phyloP scores from a whole-genome alignment of 2,329 filamentous ascomycete genomes.

The Fusarium floridanum region DNA sequence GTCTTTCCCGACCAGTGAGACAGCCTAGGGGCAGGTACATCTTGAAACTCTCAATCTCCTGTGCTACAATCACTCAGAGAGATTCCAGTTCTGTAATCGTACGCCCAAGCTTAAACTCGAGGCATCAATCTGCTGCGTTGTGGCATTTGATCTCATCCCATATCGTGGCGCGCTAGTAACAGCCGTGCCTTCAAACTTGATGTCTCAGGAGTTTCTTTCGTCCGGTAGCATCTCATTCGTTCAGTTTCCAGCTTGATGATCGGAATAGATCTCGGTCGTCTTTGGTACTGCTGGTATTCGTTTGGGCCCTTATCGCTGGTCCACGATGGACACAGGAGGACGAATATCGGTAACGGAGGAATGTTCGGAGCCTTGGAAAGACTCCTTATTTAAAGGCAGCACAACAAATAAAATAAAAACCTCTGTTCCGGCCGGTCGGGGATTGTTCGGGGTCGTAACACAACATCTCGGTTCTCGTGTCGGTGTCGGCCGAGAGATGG shows the following conservation, averaged over 20 bases:
- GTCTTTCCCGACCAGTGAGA: too few species aligned
- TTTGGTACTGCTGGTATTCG: neutral
- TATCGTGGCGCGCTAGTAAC: neutral
- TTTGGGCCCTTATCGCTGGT: neutral
- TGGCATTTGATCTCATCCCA: neutral
- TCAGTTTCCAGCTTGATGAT: neutral
- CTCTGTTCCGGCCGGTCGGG: neutral
- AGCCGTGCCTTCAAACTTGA: neutral
- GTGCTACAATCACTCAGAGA: too few species aligned
- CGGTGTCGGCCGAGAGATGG: neutral
- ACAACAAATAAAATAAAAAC: neutral
- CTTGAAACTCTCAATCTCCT: too few species aligned
- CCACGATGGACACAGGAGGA: neutral
- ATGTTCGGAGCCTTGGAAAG: neutral
- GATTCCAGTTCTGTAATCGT: neutral
- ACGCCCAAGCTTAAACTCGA: neutral
- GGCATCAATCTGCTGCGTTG: neutral
- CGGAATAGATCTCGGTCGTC: neutral
- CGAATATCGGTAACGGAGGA: neutral
- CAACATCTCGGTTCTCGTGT: neutral
- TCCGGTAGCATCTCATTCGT: neutral
- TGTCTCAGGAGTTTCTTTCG: neutral
- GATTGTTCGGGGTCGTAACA: neutral
- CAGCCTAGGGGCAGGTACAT: too few species aligned
- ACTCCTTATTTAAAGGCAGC: neutral